Evolutionary conservation across 108 stramenopile genomes (phyloP), one percentile per base, ranked within the genome.

Genomic region (Seminavis robusta): DNA sequence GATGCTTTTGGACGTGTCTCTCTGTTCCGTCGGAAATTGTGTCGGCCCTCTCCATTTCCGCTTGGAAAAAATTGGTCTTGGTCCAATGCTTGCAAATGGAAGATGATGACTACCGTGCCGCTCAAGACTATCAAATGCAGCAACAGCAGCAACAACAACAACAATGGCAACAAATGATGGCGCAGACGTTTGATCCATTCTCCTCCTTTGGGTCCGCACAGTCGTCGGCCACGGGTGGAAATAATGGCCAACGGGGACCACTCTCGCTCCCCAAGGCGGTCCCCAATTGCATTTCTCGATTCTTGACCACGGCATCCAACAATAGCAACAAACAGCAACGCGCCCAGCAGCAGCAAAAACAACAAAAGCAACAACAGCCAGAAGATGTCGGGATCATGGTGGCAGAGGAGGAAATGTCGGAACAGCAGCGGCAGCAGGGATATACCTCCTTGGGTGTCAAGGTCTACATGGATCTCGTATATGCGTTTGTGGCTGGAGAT

Each of bases 1-100:
- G 75, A 6, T 84, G 76, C 26, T 85, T 84, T 59, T 80, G 81
- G 68, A 69, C 76, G 0, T 82, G 81, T 26, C 52, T 88, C 3
- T 63, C 66, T 9, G 43, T 85, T 45, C 87, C 87, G 5, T 69
- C 70, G 5, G 69, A 74, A 19, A 33, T 23, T 32, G 26, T 42
- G 34, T 61, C 57, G 48, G 43, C 63, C 29, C 67, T 84, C 24
- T 47, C 52, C 20, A 54, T 84, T 25, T 60, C 69, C 6, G 87
- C 87, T n/a, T 70, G 87, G 76, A 88, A 88, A 52, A 88, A 85
- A 52, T 44, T 79, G 29, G 54, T 80, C 25, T 56, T 88, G 21
- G 74, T 80, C 0, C 81, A 77, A 10, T 83, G 81, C 48, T 38
- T 77, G 33, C 38, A 9, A 52, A 67, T 7, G 60, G 63, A 1